A percentile compares a stretch with the other conserved stretches of the same genome.
Evolutionary conservation across 148 eudicot species (phyloP).

Genomic region (Nyssa sinensis): DNA sequence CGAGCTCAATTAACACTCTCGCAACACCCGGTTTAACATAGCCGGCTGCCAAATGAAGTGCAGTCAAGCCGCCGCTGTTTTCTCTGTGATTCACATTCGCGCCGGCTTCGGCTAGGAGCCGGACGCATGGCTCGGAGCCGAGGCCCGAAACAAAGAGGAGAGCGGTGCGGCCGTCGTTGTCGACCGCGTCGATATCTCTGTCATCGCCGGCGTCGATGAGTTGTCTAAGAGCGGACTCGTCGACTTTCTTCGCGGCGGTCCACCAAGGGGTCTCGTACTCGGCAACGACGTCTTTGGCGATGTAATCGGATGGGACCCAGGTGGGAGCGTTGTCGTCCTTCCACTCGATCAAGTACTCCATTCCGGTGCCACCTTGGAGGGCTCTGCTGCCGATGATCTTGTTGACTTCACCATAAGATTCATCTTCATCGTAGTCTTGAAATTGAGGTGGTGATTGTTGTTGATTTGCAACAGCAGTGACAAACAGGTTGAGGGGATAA

Average conservation of each 20-base stretch:
- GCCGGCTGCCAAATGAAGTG: conserved; percentile 95
- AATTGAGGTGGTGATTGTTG: conserved; percentile 22
- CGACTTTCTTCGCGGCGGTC: conserved; percentile 85
- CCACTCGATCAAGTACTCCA: conserved; percentile 96
- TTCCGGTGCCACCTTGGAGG: conserved; percentile 30
- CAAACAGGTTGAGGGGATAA: conserved; percentile 25
- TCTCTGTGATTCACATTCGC: conserved; percentile 60
- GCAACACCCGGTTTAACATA: conserved; percentile 61
- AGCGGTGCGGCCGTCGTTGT: conserved; percentile 81
- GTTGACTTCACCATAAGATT: conserved; percentile 80
- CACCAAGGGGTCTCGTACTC: conserved; percentile 96
- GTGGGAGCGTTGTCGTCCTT: conserved; percentile 83
- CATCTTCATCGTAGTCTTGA: conserved; percentile 57
- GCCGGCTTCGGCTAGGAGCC: conserved; percentile 49
- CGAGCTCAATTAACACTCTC: conserved; percentile 38
- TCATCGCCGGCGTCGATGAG: conserved; percentile 38
- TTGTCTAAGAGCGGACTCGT: conserved; percentile 39
- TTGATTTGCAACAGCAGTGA: conserved; percentile 36
- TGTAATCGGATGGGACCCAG: conserved; percentile 76
- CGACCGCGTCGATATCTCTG: conserved; percentile 69
- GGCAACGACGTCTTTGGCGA: conserved; percentile 74
- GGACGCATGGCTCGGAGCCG: conserved; percentile 68
- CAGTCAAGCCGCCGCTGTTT: conserved; percentile 55
- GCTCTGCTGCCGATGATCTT: conserved; percentile 79
- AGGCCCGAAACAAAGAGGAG: conserved; percentile 77